A percentile compares a stretch with the other conserved stretches of the same genome.
phyloP scores from a whole-genome alignment of 352 stramenopile genomes.

The Aphanomyces euteiches region DNA sequence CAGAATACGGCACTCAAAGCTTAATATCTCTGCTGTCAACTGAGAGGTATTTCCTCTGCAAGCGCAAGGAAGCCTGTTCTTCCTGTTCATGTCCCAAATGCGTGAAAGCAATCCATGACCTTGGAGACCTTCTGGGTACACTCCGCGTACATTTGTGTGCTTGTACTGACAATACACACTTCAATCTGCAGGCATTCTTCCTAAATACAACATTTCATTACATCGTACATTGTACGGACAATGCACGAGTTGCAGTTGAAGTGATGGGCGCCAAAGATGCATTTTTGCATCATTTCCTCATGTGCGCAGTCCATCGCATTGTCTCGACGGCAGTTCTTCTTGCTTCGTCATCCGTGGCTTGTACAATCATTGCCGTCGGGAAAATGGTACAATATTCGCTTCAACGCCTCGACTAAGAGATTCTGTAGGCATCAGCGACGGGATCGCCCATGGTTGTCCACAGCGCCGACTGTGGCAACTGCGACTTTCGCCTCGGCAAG shows the following conservation, averaged over 20 bases:
- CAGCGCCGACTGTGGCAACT: slow-evolving; percentile 80
- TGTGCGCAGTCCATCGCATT: background rate
- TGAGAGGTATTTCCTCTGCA: no score
- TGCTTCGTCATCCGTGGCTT: background rate
- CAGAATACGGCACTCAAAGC: no score
- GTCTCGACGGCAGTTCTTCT: background rate
- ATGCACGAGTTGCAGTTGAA: slow-evolving; percentile 11
- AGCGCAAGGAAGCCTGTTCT: no score
- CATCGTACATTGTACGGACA: background rate
- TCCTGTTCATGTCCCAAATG: no score
- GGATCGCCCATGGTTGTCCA: slow-evolving; percentile 78
- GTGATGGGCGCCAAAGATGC: background rate
- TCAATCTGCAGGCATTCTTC: no score
- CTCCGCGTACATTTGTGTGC: no score
- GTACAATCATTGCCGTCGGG: slow-evolving; percentile 28
- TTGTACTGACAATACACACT: no score
- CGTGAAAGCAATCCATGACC: no score
- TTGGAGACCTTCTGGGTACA: no score
- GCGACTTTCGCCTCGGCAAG: slow-evolving; percentile 80
- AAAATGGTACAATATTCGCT: slow-evolving; percentile 12
- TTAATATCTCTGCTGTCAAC: no score
- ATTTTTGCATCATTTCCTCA: background rate
- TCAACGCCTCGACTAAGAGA: background rate
- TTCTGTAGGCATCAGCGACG: slow-evolving; percentile 52
- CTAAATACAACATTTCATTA: no score